phyloP scores from a whole-genome alignment of 768 basidiomycete species.

The Lactarius akahatsu region DNA sequence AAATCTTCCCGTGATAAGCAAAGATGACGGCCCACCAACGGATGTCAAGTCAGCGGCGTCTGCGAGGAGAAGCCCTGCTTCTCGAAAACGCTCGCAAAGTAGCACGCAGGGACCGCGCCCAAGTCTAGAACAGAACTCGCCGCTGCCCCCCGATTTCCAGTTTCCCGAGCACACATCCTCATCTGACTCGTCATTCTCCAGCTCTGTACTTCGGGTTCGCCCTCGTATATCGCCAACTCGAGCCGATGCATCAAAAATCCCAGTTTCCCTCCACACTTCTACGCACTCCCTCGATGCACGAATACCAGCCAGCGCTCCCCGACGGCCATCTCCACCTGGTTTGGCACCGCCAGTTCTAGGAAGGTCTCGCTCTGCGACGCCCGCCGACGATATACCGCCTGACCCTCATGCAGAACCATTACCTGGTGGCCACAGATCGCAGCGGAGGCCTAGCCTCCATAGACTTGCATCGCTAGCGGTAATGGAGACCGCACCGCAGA shows the following conservation, averaged over 20 bases:
- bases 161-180: conserved; percentile 36
- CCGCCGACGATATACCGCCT: conserved; percentile 27
- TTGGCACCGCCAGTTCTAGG: conserved; percentile 36
- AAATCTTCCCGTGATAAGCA: not conserved
- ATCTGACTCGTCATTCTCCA: conserved; percentile 5
- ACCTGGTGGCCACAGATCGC: conserved; percentile 22
- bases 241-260: conserved; percentile 3
- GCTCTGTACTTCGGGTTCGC: conserved; percentile 7
- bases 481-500: conserved; percentile 51
- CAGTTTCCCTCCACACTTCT: conserved; percentile 42
- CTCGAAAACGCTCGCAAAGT: conserved; percentile 20
- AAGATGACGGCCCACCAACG: not conserved
- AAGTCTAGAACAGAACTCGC: conserved; percentile 12
- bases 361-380: conserved; percentile 39
- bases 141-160: conserved; percentile 36
- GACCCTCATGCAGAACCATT: conserved; percentile 14
- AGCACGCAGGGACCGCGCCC: conserved; percentile 17
- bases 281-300: conserved; percentile 55
- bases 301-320: conserved; percentile 32
- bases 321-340: conserved; percentile 32
- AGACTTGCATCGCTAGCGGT: conserved; percentile 56
- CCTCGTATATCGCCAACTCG: conserved; percentile 21
- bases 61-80: conserved; percentile 14
- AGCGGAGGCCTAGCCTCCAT: conserved; percentile 42
- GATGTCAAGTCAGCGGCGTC: conserved; percentile 5